Evolutionary conservation across 495 filamentous ascomycete genomes (phyloP).

Genomic region (Neurospora sublineolata): DNA sequence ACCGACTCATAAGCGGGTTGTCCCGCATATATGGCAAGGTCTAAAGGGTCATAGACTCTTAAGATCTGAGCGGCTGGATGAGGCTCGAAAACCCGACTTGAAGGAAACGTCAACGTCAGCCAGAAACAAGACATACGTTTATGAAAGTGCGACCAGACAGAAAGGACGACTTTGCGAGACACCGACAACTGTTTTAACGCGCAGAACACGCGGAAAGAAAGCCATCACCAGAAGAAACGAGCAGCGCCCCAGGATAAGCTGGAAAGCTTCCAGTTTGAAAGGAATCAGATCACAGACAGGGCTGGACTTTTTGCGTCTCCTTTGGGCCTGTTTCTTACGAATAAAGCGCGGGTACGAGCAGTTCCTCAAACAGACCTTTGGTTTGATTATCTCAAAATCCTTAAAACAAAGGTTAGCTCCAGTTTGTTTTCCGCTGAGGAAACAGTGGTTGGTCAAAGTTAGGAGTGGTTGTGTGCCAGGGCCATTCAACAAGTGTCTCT

Average conservation of each 20-base stretch:
- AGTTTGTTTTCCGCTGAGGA: not conserved
- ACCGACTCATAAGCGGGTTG: not conserved
- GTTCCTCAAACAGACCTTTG: not conserved
- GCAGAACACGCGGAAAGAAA: not conserved
- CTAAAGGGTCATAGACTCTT: not conserved
- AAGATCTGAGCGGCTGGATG: not conserved
- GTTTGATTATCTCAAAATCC: not conserved
- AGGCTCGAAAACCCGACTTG: not conserved
- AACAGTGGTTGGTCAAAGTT: not conserved
- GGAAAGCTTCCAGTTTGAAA: not conserved
- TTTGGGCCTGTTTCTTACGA: not conserved
- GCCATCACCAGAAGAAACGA: not conserved
- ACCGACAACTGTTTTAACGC: not conserved
- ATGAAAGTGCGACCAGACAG: not conserved
- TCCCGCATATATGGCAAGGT: not conserved
- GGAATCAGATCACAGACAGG: not conserved
- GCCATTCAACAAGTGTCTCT: not conserved
- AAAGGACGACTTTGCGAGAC: not conserved
- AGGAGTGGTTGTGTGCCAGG: not conserved
- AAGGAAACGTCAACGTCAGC: not conserved
- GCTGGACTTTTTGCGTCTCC: not conserved
- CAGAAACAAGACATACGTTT: not conserved
- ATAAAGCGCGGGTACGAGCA: not conserved
- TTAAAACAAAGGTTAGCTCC: not conserved
- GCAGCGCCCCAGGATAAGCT: not conserved